phyloP scores from a whole-genome alignment of 2,329 filamentous ascomycete species.

The Ophiocordyceps australis region DNA sequence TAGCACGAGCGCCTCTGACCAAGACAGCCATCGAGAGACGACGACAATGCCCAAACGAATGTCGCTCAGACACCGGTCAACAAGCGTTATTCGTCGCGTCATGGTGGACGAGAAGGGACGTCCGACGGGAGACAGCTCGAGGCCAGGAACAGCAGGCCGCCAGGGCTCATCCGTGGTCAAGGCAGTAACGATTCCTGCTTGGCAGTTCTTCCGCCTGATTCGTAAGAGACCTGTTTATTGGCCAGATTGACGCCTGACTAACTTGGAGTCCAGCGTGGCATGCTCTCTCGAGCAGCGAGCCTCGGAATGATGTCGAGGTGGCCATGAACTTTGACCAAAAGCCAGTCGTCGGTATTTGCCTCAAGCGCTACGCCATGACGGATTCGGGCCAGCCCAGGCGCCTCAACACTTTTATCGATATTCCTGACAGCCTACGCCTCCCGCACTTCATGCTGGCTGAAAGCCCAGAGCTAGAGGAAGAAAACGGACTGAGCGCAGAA shows the following conservation, averaged over 20 bases:
- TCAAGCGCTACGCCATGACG: constrained; percentile 70
- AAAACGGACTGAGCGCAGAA: constrained; percentile 58
- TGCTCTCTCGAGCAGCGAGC: constrained; percentile 35
- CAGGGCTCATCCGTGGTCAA: constrained; percentile 39
- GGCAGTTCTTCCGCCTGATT: constrained; percentile 91
- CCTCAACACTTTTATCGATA: constrained; percentile 74
- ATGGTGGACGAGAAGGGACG: constrained; percentile 31
- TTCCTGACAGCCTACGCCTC: constrained; percentile 61
- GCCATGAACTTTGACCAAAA: constrained; percentile 74
- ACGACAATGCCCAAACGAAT: constrained; percentile 1
- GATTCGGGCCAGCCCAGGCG: constrained; percentile 49
- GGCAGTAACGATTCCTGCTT: constrained; percentile 87
- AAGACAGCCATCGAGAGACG: background rate
- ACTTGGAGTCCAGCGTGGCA: constrained; percentile 53
- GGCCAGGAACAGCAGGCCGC: constrained; percentile 23
- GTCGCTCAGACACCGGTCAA: constrained; percentile 25
- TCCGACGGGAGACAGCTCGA: constrained; percentile 18
- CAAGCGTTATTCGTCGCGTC: constrained; percentile 43
- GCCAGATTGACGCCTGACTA: background rate
- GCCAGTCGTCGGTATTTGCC: constrained; percentile 78
- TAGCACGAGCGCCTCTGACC: background rate
- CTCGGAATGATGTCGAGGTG: constrained; percentile 56
- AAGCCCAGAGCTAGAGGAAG: constrained; percentile 43
- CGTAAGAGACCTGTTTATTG: constrained; percentile 35
- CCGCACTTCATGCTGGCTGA: constrained; percentile 77